Evolutionary conservation across 805 yeast species (phyloP).

Genomic region (Teunomyces funiuensis): DNA sequence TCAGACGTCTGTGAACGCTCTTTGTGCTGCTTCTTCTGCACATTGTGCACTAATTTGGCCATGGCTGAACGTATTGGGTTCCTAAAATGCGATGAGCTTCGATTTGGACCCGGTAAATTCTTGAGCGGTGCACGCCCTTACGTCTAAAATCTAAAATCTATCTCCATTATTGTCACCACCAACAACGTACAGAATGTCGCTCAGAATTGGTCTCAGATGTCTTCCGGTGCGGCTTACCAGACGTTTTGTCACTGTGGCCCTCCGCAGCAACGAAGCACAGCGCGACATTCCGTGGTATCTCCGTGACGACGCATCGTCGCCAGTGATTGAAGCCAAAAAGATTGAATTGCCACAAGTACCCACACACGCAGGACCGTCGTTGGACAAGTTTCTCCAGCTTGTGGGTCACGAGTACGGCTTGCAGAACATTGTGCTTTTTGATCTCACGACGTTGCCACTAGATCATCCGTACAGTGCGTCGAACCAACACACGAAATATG

Average conservation of each 20-base stretch:
- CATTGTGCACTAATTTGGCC: constrained; percentile 83
- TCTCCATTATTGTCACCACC: no score
- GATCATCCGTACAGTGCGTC: constrained; percentile 29
- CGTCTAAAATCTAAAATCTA: no score
- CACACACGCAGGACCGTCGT: constrained; percentile 49
- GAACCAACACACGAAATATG: constrained; percentile 31
- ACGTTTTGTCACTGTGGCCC: neutral
- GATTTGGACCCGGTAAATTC: neutral
- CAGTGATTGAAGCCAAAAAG: constrained; percentile 21
- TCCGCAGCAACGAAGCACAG: constrained; percentile 5
- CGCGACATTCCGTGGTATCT: constrained; percentile 59
- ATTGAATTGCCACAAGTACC: constrained; percentile 60
- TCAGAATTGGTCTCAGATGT: neutral
- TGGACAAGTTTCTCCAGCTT: constrained; percentile 45
- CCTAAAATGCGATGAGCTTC: neutral
- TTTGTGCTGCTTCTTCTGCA: constrained; percentile 93
- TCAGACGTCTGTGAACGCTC: constrained; percentile 87
- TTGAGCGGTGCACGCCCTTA: neutral
- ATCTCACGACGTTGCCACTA: constrained; percentile 46
- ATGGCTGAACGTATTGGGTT: no score
- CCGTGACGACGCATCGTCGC: constrained; percentile 40
- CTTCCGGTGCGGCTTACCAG: neutral
- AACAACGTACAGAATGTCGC: neutral
- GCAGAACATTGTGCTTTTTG: constrained; percentile 60
- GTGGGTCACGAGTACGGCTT: constrained; percentile 66